Evolutionary conservation across 2,329 filamentous ascomycete species (phyloP).

Genomic region (Penicillium sp.): DNA sequence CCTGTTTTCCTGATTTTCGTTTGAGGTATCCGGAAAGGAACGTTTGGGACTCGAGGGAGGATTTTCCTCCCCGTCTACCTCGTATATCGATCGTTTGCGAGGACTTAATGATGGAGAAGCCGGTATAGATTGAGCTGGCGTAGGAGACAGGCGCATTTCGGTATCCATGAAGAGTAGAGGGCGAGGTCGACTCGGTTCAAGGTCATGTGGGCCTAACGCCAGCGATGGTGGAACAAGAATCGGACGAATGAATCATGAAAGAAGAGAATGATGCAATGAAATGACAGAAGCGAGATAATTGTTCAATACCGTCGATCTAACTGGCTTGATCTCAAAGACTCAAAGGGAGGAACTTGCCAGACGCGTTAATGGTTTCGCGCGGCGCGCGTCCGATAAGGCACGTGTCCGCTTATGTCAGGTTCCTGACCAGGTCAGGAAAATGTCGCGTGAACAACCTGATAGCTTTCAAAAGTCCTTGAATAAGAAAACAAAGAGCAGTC

Average conservation of each 20-base stretch:
- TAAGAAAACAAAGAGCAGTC: not conserved
- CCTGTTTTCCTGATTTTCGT: conserved; percentile 25
- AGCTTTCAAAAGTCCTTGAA: not conserved
- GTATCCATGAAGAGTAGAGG: conserved; percentile 17
- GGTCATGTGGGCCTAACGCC: not conserved
- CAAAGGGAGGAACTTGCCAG: conserved; percentile 11
- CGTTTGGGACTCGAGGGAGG: conserved; percentile 13
- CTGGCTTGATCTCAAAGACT: conserved; percentile 6
- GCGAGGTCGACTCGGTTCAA: not conserved
- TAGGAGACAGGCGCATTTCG: conserved; percentile 21
- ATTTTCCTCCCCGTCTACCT: conserved; percentile 20
- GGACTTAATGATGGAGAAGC: conserved; percentile 17
- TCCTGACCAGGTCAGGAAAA: not conserved
- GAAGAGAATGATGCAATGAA: not conserved
- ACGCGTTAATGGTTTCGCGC: conserved; percentile 24
- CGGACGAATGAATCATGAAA: not conserved
- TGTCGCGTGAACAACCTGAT: not conserved
- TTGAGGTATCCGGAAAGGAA: conserved; percentile 7
- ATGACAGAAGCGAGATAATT: not conserved
- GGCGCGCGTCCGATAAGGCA: conserved; percentile 25
- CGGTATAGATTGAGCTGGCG: conserved; percentile 13
- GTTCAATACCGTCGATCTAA: not conserved
- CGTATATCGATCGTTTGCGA: conserved; percentile 31
- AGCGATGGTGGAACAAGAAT: not conserved
- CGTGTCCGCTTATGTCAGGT: conserved; percentile 17